phyloP scores from a whole-genome alignment of 2,329 filamentous ascomycete species.

The Helotiales sp. region DNA sequence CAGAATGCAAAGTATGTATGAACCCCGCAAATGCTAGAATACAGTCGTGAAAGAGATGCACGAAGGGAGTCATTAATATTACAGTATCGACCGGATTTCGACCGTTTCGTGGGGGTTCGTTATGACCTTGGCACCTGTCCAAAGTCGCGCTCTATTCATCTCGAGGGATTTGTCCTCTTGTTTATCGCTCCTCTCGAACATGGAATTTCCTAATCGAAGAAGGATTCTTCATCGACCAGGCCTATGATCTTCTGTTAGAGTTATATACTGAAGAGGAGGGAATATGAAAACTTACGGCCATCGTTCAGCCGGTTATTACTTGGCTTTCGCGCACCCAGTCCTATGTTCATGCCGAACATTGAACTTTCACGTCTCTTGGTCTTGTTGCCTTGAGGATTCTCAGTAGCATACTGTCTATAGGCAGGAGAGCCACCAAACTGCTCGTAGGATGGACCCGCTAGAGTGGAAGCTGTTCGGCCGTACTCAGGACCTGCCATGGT shows the following conservation, averaged over 20 bases:
- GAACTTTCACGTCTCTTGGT: conserved; percentile 58
- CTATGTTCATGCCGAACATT: conserved; percentile 53
- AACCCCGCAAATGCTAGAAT: neutral
- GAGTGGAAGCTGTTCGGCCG: conserved; percentile 26
- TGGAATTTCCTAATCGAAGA: conserved; percentile 30
- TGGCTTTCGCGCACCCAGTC: conserved; percentile 38
- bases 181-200: neutral
- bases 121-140: neutral
- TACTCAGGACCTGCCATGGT: conserved; percentile 36
- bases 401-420: conserved; percentile 34
- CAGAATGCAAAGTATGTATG: neutral
- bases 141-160: neutral
- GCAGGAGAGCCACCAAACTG: conserved; percentile 36
- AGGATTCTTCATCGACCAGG: conserved; percentile 34
- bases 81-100: neutral
- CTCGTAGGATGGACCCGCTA: conserved; percentile 39
- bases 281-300: conserved; percentile 26
- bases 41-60: neutral
- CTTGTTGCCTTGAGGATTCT: conserved; percentile 38
- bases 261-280: neutral
- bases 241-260: conserved; percentile 20
- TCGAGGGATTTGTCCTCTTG: neutral
- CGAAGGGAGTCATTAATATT: neutral
- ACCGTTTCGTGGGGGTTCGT: neutral
- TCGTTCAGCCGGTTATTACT: conserved; percentile 31